Evolutionary conservation across 257 asterid species (phyloP), one percentile per base, ranked within the genome.

Genomic region (Knoxia roxburghii): DNA sequence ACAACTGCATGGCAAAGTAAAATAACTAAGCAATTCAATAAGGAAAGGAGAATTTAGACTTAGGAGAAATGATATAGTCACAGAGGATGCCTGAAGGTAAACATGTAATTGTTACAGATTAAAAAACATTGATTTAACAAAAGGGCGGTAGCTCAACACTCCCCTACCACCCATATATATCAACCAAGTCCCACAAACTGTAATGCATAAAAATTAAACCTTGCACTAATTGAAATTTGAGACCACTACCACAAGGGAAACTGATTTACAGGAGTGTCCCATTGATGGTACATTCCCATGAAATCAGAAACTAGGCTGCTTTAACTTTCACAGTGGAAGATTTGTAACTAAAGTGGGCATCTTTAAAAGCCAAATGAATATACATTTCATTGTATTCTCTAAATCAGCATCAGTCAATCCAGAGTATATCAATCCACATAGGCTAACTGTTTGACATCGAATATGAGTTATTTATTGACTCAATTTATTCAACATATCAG

Each of bases 1-100:
- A 75, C 96, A 90, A 76, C 99, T 93, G 85, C 76, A 76, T 75
- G 75, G 74, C 70, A 71, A 78, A 74, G 76, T 41, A 51, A 23
- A 41, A 20, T 52, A 51, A 67, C 50, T 40, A 20, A 20, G 23
- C 37, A 61, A 20, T 37, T 33, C 23, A 24, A 9, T 32, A 4
- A 15, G 21, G 54, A 23, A 46, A 8, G 17, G 35, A 45, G 40
- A 64, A 33, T 24, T 24, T 26, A 14, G 24, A 61, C 33, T 20
- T n/a, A 29, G 17, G 20, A 67, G n/a, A 43, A 53, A 15, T 24
- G 20, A 6, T 4, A 37, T 21, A 37, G 37, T 20, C 50, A 45
- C 14, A 70, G 30, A 55, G n/a, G 64, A 37, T 51, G 51, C 23
- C 17, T 11, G 48, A 46, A 70, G 56, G 12, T 12, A 63, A 20